A percentile compares a stretch with the other conserved stretches of the same genome.
Evolutionary conservation across 2,329 filamentous ascomycete genomes (phyloP).

Genomic region (Capronia americana): DNA sequence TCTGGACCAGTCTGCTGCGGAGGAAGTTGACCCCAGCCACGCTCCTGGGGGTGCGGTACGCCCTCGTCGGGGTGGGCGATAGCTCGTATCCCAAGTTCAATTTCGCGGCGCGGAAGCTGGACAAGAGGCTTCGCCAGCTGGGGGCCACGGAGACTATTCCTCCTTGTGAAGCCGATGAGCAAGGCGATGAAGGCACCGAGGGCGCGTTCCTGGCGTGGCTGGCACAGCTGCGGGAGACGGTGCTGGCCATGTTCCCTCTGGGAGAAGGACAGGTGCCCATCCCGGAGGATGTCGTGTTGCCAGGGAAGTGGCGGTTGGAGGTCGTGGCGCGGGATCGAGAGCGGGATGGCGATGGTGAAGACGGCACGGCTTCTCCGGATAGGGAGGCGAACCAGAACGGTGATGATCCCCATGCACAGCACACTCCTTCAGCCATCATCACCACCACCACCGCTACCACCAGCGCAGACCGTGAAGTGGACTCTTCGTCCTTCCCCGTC

Average conservation of each 20-base stretch:
- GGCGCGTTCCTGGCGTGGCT: constrained; percentile 82
- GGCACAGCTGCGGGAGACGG: constrained; percentile 67
- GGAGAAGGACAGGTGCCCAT: constrained; percentile 61
- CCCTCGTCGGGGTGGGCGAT: constrained; percentile 89
- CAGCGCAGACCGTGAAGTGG: not conserved
- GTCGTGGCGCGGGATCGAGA: not conserved
- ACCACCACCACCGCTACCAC: not conserved
- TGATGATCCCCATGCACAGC: constrained; percentile 34
- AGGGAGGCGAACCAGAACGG: constrained; percentile 2
- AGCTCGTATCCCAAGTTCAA: constrained; percentile 97
- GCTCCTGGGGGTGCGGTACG: constrained; percentile 73
- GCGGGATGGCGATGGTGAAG: not conserved
- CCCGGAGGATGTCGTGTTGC: constrained; percentile 31
- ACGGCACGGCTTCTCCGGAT: not conserved
- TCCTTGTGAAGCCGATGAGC: constrained; percentile 87
- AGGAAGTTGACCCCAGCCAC: constrained; percentile 76
- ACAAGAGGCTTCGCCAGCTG: constrained; percentile 81
- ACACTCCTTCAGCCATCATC: constrained; percentile 28
- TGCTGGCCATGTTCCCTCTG: constrained; percentile 74
- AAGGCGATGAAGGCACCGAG: constrained; percentile 88
- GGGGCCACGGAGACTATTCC: constrained; percentile 78
- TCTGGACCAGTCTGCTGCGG: constrained; percentile 85
- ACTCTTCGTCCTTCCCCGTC: constrained; percentile 60
- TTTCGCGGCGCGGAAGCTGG: constrained; percentile 86
- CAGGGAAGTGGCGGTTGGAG: constrained; percentile 28